Percentiles rank a stretch among this genome's conserved stretches.
These are phyloP conservation scores for Veloboletus limbatus DNA, from an alignment of 1,284 basidiomycete genomes.

Conservation along the genomic window DNA sequence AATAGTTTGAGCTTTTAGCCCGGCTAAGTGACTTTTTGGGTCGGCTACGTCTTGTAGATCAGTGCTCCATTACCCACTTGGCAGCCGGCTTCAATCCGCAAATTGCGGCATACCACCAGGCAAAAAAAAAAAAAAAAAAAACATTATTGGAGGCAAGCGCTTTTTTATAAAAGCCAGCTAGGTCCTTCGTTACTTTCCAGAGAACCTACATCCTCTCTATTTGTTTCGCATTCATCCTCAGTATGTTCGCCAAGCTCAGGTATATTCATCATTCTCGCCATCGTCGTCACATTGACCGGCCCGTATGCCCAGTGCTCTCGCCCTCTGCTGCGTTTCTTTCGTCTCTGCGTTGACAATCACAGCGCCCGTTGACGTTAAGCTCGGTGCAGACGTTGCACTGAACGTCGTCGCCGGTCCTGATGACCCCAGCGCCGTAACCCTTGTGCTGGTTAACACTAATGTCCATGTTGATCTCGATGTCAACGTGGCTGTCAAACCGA, in stretches of 20 bases:
- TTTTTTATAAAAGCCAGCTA: background rate
- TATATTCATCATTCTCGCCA: background rate
- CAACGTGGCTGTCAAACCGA: background rate
- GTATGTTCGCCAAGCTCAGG: conserved; percentile 7
- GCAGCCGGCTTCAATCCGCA: background rate
- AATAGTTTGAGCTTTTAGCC: no score
- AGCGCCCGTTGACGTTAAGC: background rate
- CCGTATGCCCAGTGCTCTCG: background rate
- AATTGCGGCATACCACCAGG: background rate
- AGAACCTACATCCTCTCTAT: background rate
- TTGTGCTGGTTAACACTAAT: no score
- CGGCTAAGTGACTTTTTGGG: no score
- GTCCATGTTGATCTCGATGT: no score
- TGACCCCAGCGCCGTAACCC: no score
- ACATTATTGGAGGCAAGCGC: no score
- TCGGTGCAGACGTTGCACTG: background rate
- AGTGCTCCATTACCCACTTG: no score
- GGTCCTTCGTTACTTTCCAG: no score
- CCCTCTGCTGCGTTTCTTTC: background rate
- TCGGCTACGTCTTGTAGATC: no score
- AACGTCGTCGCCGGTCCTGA: background rate
- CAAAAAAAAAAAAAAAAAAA: background rate
- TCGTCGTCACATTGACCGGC: background rate
- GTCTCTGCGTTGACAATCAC: background rate
- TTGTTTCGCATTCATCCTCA: background rate